Conservation (phyloP, 768 basidiomycete species). For the Podaxis sp. region DNA sequence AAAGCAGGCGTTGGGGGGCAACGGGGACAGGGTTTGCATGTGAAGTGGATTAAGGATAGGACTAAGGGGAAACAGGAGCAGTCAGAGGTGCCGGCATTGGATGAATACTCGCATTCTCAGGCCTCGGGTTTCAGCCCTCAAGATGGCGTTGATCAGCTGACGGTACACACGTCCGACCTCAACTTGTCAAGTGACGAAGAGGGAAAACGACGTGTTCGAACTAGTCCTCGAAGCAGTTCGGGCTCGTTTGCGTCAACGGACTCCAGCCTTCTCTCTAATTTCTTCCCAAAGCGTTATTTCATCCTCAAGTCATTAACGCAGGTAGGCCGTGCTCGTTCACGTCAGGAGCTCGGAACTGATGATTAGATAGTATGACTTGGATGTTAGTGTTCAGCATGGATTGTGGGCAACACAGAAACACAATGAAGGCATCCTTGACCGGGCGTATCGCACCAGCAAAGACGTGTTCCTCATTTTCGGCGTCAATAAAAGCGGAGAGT, state of each 20-base stretch:
- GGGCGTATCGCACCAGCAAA: constrained; percentile 85
- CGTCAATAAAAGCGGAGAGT: constrained; percentile 92
- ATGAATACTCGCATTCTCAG: constrained; percentile 18
- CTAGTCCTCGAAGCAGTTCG: constrained; percentile 50
- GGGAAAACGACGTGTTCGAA: constrained; percentile 14
- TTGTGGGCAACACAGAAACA: constrained; percentile 93
- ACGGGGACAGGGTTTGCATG: constrained; percentile 81
- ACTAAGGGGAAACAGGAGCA: constrained; percentile 27
- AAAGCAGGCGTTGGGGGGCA: constrained; percentile 91
- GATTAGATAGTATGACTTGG: constrained; percentile 58
- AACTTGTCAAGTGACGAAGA: constrained; percentile 43
- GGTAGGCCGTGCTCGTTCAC: constrained; percentile 34
- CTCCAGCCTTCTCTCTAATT: constrained; percentile 68
- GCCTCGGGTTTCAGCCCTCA: constrained; percentile 1
- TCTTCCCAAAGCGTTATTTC: constrained; percentile 90
- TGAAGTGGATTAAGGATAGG: constrained; percentile 69
- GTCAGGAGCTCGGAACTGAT: constrained; percentile 7
- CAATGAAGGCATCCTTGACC: constrained; percentile 88
- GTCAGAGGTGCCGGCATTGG: constrained; percentile 18
- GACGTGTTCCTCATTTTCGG: constrained; percentile 90
- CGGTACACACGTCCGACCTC: constrained; percentile 21
- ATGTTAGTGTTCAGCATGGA: constrained; percentile 72
- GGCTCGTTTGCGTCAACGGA: constrained; percentile 76
- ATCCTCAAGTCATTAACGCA: constrained; percentile 86
- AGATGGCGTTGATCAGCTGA: constrained; percentile 21